A percentile compares a stretch with the other conserved stretches of the same genome.
Evolutionary conservation across 441 rosid species (phyloP).

Genomic region (Manihot esculenta): DNA sequence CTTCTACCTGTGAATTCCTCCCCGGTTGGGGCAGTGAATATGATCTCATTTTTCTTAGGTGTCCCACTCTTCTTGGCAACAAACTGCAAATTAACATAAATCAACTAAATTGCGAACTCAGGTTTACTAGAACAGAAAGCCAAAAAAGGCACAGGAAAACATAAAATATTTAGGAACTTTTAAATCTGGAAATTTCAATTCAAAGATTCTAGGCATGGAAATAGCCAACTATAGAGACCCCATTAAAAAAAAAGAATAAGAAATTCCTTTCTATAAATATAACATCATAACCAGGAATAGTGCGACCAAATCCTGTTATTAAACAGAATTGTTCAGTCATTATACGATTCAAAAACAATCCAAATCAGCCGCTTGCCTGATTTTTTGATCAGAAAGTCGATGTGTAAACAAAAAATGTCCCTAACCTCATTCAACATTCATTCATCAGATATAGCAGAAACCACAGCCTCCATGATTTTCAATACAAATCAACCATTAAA

Average conservation of each 20-base stretch:
- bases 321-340: background rate
- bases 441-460: background rate
- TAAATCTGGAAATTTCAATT: background rate
- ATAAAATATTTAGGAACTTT: background rate
- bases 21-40: constrained; percentile 84
- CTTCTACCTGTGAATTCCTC: constrained; percentile 68
- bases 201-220: background rate
- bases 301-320: background rate
- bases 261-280: background rate
- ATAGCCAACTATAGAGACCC: background rate
- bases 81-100: constrained; percentile 41
- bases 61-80: constrained; percentile 63
- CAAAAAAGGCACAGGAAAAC: background rate
- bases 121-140: background rate
- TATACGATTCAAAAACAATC: background rate
- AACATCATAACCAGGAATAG: background rate
- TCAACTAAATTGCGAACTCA: constrained; percentile 5
- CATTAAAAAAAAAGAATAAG: background rate
- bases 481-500: background rate
- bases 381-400: background rate
- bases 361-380: background rate
- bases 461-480: background rate
- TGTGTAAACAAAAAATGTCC: background rate
- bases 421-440: background rate
- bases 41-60: constrained; percentile 62